phyloP scores from a whole-genome alignment of 371 early-diverging fungal genomes.

The Chytridium lagenaria region DNA sequence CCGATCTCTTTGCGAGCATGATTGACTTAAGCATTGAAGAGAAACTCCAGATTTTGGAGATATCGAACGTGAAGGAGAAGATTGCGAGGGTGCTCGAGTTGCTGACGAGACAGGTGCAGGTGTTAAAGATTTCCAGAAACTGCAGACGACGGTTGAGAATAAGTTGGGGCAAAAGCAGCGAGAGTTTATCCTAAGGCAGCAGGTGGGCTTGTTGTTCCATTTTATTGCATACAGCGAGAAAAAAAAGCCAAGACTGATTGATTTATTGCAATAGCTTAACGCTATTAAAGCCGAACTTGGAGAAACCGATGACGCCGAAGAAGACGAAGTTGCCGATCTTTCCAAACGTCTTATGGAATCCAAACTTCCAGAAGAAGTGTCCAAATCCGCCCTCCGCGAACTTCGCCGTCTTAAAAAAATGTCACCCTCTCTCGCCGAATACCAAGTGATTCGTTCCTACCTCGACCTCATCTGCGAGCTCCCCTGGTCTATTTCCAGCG shows the following conservation, averaged over 20 bases:
- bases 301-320: conserved; percentile 62
- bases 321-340: conserved; percentile 69
- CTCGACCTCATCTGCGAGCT: conserved; percentile 78
- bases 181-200: conserved; percentile 85
- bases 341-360: conserved; percentile 64
- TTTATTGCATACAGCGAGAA: background rate
- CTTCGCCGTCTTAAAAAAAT: conserved; percentile 74
- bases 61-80: conserved; percentile 64
- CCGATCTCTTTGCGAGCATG: conserved; percentile 75
- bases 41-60: conserved; percentile 69
- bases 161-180: conserved; percentile 79
- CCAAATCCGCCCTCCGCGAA: conserved; percentile 71
- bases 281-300: conserved; percentile 85
- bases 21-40: conserved; percentile 77
- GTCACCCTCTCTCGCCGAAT: conserved; percentile 78
- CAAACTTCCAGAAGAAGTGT: conserved; percentile 70
- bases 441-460: conserved; percentile 79
- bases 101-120: conserved; percentile 81
- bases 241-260: too few relatives aligned
- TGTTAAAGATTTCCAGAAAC: conserved; percentile 80
- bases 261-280: conserved; percentile 59
- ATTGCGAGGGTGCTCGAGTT: conserved; percentile 66
- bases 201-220: conserved; percentile 50
- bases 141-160: conserved; percentile 79
- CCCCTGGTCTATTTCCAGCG: conserved; percentile 73